Evolutionary conservation across 345 rosid genomes (phyloP), one percentile per base, ranked within the genome.

Genomic region (Euphorbia pulcherrima): DNA sequence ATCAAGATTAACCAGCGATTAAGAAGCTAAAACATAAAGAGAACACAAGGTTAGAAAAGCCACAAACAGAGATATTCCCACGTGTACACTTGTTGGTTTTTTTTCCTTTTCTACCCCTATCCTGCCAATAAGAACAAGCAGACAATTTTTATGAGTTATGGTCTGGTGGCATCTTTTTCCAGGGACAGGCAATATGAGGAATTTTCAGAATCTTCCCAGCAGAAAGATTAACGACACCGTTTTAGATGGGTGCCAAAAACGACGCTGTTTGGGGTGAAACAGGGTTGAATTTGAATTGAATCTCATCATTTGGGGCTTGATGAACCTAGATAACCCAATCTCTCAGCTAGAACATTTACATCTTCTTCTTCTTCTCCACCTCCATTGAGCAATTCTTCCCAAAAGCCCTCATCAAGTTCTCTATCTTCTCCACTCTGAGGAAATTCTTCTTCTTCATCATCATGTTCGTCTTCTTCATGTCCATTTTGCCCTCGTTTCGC

Each of bases 271-370:
- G n/a, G n/a, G 37, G 7, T 33, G 37, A 33, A 33, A 7, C 37
- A 3, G 7, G 37, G 37, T 33, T 33, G 37, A 33, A 33, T 33
- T 33, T 7, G 16, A 12, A 12, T 44, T 41, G 47, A 0, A 5
- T 52, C 53, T 52, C 17, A 54, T 54, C 78, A 39, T 30, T 64
- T 61, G 1, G 78, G 77, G 59, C 79, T 81, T 21, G 88, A 82
- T n/a, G 87, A 83, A 71, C 81, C 77, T 71, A 83, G 40, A 75
- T 82, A 84, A 56, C 83, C 90, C 69, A 86, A 50, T 16, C 82
- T 74, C 70, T 75, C 82, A 48, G 83, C 81, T 74, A 80, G 77
- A 27, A 70, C 71, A 68, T 78, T 69, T 10, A 81, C 85, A 65
- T 82, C 85, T 62, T 77, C 93, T 28, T 81, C 85, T 46, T 76